Evolutionary conservation across 2,329 filamentous ascomycete species (phyloP).

Genomic region (Apiospora malaysiana): DNA sequence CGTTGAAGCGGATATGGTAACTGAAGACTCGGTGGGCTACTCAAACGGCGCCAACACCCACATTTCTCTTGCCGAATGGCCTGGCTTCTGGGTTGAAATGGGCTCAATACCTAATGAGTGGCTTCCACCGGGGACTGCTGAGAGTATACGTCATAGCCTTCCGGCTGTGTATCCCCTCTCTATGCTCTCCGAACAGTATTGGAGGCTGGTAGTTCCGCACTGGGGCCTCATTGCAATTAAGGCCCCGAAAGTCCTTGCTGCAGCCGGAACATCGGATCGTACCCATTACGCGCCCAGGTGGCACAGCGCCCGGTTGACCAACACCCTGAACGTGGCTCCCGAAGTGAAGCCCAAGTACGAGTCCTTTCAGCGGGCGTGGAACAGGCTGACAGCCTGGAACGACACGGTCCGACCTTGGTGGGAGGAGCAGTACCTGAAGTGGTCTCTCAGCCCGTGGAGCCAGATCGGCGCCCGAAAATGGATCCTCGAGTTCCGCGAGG

Average conservation of each 20-base stretch:
- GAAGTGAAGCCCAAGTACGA: neutral
- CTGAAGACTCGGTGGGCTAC: neutral
- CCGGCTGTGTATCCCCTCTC: constrained; percentile 11
- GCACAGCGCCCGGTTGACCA: neutral
- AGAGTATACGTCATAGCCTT: neutral
- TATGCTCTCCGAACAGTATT: constrained; percentile 15
- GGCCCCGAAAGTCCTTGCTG: neutral
- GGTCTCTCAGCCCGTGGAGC: constrained; percentile 24
- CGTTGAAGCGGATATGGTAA: neutral
- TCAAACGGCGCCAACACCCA: neutral
- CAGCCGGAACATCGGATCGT: neutral
- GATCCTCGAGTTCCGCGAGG: constrained; percentile 21
- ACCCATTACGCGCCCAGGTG: neutral
- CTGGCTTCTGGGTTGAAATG: neutral
- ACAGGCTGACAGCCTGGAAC: neutral
- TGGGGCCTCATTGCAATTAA: neutral
- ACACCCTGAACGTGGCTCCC: neutral
- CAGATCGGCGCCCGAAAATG: neutral
- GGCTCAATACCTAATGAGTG: neutral
- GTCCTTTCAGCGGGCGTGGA: neutral
- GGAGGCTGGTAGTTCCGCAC: constrained; percentile 4
- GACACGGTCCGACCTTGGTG: constrained; percentile 19
- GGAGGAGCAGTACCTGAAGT: constrained; percentile 16
- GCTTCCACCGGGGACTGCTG: neutral
- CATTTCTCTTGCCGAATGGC: neutral